Evolutionary conservation across 179 eudicot genomes (phyloP).

Genomic region (Beta macrorhiza): DNA sequence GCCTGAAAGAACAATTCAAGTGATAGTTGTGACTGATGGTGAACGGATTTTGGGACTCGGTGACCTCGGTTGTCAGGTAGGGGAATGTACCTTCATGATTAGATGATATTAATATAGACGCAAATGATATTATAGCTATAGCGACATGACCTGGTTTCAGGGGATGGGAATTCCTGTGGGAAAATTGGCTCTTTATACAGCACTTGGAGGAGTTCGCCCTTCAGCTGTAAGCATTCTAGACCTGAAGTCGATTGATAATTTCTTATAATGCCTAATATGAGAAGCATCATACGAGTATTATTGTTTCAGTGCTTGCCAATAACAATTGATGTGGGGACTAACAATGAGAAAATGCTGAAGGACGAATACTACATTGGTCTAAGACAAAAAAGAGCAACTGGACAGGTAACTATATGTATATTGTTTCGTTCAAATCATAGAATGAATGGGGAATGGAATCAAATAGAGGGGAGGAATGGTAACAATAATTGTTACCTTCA

Average conservation of each 20-base stretch:
- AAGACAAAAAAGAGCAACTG: conserved; percentile 73
- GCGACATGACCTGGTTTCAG: conserved; percentile 31
- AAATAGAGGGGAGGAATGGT: background rate
- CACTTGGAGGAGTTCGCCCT: conserved; percentile 95
- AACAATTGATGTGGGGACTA: conserved; percentile 86
- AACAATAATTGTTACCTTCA: too few species aligned
- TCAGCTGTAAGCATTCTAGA: conserved; percentile 55
- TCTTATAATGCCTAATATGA: background rate
- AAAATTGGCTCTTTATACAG: conserved; percentile 74
- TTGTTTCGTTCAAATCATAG: too few species aligned
- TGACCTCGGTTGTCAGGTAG: conserved; percentile 95
- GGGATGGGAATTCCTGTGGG: conserved; percentile 99
- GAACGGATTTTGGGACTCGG: conserved; percentile 95
- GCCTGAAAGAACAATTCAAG: conserved; percentile 90
- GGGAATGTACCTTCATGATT: background rate
- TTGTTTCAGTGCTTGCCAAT: conserved; percentile 71
- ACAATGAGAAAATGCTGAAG: conserved; percentile 64
- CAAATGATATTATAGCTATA: background rate
- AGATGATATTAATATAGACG: background rate
- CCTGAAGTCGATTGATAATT: background rate
- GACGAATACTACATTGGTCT: conserved; percentile 90
- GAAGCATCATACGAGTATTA: conserved; percentile 4
- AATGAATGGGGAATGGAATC: too few species aligned
- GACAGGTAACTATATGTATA: conserved; percentile 46
- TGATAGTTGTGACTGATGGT: conserved; percentile 95